Conservation (phyloP, 2,329 filamentous ascomycete species). For the Dendryphion nanum region DNA sequence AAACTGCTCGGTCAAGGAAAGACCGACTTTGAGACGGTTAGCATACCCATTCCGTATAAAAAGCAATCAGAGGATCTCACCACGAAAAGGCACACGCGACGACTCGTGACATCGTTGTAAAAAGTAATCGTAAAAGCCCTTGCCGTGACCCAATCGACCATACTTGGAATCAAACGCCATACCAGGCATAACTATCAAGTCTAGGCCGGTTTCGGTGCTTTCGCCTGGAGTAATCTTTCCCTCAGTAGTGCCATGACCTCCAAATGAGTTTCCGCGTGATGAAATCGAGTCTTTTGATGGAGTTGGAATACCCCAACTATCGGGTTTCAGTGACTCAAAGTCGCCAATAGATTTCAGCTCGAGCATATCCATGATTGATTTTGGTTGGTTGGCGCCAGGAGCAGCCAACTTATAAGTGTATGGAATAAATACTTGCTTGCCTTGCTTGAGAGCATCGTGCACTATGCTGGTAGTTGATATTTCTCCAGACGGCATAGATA, state of each 20-base stretch:
- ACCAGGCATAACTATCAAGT: conserved; percentile 87
- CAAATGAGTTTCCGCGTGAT: conserved; percentile 70
- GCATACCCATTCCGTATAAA: conserved; percentile 21
- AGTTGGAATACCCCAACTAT: conserved; percentile 95
- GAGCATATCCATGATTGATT: conserved; percentile 93
- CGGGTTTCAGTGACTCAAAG: conserved; percentile 71
- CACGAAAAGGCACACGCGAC: conserved; percentile 57
- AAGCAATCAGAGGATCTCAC: conserved; percentile 46
- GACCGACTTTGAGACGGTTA: conserved; percentile 60
- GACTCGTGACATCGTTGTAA: conserved; percentile 67
- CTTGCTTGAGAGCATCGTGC: conserved; percentile 69
- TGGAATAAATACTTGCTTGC: conserved; percentile 88
- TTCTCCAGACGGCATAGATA: conserved; percentile 89
- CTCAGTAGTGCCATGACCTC: conserved; percentile 53
- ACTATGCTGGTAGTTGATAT: conserved; percentile 83
- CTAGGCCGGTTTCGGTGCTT: conserved; percentile 53
- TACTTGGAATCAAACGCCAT: conserved; percentile 82
- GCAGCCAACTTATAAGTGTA: conserved; percentile 69
- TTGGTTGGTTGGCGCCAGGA: conserved; percentile 44
- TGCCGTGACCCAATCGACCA: conserved; percentile 84
- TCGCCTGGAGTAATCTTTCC: conserved; percentile 32
- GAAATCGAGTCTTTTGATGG: conserved; percentile 65
- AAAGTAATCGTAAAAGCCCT: conserved; percentile 96
- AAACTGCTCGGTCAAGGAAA: conserved; percentile 84
- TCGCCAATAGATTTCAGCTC: conserved; percentile 70